Percentiles rank a stretch among this genome's conserved stretches.
phyloP scores from a whole-genome alignment of 148 eudicot species.

The Camellia lanceoleosa region DNA sequence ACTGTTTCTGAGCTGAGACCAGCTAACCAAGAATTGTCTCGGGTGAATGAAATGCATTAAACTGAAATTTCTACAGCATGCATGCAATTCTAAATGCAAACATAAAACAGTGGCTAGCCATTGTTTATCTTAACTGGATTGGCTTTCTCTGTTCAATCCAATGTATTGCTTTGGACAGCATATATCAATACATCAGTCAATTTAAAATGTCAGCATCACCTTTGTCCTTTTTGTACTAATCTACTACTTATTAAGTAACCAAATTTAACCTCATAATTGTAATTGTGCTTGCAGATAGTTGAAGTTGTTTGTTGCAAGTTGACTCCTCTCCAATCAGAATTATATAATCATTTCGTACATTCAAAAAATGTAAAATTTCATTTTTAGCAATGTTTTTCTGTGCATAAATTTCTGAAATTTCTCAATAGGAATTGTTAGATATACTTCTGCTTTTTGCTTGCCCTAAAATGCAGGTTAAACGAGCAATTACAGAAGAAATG shows the following conservation, averaged over 20 bases:
- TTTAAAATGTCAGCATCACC: background rate
- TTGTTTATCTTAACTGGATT: background rate
- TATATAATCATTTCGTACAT: conserved; percentile 84
- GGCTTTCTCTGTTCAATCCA: background rate
- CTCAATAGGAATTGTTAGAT: background rate
- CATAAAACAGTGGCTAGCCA: background rate
- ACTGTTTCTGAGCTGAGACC: background rate
- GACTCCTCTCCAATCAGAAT: conserved; percentile 72
- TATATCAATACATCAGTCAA: background rate
- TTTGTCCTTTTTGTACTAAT: background rate
- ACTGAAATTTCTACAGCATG: background rate
- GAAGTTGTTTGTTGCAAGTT: conserved; percentile 99
- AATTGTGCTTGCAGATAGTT: conserved; percentile 62
- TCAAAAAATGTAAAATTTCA: conserved; percentile 77
- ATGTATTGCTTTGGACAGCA: background rate
- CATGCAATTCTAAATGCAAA: background rate
- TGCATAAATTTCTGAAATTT: background rate
- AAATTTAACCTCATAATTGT: background rate
- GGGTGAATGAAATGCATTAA: background rate
- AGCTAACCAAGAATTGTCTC: background rate
- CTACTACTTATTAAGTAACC: background rate
- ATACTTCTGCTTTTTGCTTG: conserved; percentile 6
- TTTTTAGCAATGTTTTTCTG: background rate
- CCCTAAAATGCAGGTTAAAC: conserved; percentile 59
- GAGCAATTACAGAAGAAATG: conserved; percentile 67